Conservation (phyloP, 2,329 filamentous ascomycete genomes). For the Nothopassalora personata region DNA sequence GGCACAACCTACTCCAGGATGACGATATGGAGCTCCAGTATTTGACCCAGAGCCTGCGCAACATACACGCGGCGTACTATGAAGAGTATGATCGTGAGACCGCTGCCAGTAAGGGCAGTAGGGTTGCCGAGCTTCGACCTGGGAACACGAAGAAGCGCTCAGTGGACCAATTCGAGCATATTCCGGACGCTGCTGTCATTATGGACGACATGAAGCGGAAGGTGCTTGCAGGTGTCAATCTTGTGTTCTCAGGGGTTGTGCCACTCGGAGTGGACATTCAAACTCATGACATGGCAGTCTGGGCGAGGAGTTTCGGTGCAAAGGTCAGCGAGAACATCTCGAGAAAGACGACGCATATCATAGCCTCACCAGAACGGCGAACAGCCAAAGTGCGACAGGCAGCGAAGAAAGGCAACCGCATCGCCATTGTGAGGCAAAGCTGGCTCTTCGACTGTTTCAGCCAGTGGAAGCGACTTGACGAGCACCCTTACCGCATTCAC, state of each 20-base stretch:
- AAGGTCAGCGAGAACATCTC: slow-evolving; percentile 56
- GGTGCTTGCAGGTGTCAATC: slow-evolving; percentile 67
- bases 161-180: slow-evolving; percentile 49
- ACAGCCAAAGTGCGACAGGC: slow-evolving; percentile 91
- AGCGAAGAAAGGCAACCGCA: slow-evolving; percentile 62
- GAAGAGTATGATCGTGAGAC: slow-evolving; percentile 65
- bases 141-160: slow-evolving; percentile 48
- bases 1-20: slow-evolving; percentile 78
- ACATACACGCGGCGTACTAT: slow-evolving; percentile 76
- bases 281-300: slow-evolving; percentile 76
- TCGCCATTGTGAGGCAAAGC: slow-evolving; percentile 86
- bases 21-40: slow-evolving; percentile 77
- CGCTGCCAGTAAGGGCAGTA: slow-evolving; percentile 38
- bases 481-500: slow-evolving; percentile 72
- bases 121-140: slow-evolving; percentile 48
- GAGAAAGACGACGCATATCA: slow-evolving; percentile 60
- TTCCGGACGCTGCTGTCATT: slow-evolving; percentile 83
- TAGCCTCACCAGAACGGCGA: slow-evolving; percentile 64
- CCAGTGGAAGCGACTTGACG: slow-evolving; percentile 75
- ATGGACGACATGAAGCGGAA: slow-evolving; percentile 74
- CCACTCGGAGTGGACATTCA: slow-evolving; percentile 70
- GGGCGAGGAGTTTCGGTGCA: slow-evolving; percentile 82
- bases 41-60: slow-evolving; percentile 69
- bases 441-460: slow-evolving; percentile 85
- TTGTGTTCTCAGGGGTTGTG: slow-evolving; percentile 88